phyloP scores from a whole-genome alignment of 1,139 yeast species.

The Suhomyces maxii region DNA sequence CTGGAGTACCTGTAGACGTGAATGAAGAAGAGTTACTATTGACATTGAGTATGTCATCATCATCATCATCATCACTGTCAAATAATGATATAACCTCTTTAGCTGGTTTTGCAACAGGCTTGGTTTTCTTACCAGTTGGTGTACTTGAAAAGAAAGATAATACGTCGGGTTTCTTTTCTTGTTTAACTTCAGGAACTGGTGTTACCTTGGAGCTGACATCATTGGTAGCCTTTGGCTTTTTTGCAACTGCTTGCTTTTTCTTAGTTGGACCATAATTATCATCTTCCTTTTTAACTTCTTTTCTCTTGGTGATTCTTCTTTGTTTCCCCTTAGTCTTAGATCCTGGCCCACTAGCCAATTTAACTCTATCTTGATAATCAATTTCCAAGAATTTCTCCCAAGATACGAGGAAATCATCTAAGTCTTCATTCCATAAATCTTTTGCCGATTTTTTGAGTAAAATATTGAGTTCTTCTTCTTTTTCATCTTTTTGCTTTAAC shows the following conservation, averaged over 20 bases:
- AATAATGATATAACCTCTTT: slow-evolving; percentile 21
- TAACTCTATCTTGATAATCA: slow-evolving; percentile 35
- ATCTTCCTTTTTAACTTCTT: slow-evolving; percentile 21
- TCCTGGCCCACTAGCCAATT: slow-evolving; percentile 26
- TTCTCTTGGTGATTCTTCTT: slow-evolving; percentile 17
- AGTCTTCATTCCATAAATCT: slow-evolving; percentile 83
- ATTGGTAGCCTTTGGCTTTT: slow-evolving; percentile 3
- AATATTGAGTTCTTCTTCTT: slow-evolving; percentile 68
- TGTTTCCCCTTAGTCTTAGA: slow-evolving; percentile 31
- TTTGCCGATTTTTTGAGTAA: slow-evolving; percentile 74
- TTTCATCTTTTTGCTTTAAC: slow-evolving; percentile 67
- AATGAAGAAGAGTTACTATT: slow-evolving; percentile 3
- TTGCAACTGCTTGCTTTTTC: slow-evolving; percentile 12
- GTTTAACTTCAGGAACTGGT: slow-evolving; percentile 6
- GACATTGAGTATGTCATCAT: slow-evolving; percentile 18
- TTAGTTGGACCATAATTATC: slow-evolving; percentile 14
- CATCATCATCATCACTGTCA: slow-evolving; percentile 38
- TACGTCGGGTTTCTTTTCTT: slow-evolving; percentile 16
- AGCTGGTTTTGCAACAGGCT: slow-evolving; percentile 9
- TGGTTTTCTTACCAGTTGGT: slow-evolving; percentile 8
- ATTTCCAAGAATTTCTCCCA: slow-evolving; percentile 62
- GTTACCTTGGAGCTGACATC: slow-evolving; percentile 1
- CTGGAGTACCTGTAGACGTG: slow-evolving; percentile 3
- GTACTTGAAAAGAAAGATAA: slow-evolving; percentile 21
- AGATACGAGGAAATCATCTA: slow-evolving; percentile 65